phyloP scores from a whole-genome alignment of 1,284 basidiomycete species.

The Ganoderma boninense region DNA sequence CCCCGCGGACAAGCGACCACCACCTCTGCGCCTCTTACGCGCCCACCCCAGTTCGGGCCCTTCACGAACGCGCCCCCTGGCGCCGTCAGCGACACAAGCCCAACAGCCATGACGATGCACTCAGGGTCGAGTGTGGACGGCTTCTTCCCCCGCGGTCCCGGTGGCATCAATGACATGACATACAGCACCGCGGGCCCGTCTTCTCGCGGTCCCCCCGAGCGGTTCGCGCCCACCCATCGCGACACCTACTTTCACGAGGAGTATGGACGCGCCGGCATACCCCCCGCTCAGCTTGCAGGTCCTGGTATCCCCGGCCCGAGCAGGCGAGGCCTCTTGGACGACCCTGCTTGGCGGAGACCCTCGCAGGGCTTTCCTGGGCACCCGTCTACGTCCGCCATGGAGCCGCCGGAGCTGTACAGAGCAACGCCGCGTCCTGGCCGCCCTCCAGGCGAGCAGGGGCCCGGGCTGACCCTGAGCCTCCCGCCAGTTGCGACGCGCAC shows the following conservation, averaged over 20 bases:
- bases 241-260: constrained; percentile 32
- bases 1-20: constrained; percentile 53
- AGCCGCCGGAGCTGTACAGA: constrained; percentile 29
- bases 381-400: constrained; percentile 36
- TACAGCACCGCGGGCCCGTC: constrained; percentile 30
- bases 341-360: constrained; percentile 25
- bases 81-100: constrained; percentile 28
- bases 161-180: constrained; percentile 20
- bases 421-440: constrained; percentile 29
- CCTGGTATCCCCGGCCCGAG: constrained; percentile 67
- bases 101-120: constrained; percentile 18
- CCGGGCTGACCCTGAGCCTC: constrained; percentile 27
- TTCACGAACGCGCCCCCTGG: constrained; percentile 55
- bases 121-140: constrained; percentile 24
- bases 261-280: constrained; percentile 30
- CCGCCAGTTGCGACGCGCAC: constrained; percentile 26
- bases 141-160: constrained; percentile 25
- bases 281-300: constrained; percentile 54
- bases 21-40: constrained; percentile 51
- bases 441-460: constrained; percentile 27
- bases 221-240: constrained; percentile 27
- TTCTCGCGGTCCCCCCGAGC: constrained; percentile 29
- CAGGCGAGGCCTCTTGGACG: constrained; percentile 29
- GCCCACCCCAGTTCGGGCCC: constrained; percentile 66
- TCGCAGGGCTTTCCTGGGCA: constrained; percentile 28